Percentiles rank a stretch among this genome's conserved stretches.
These are phyloP conservation scores for Daldinia childiae DNA, from an alignment of 495 filamentous ascomycete species.

Conservation along the genomic window DNA sequence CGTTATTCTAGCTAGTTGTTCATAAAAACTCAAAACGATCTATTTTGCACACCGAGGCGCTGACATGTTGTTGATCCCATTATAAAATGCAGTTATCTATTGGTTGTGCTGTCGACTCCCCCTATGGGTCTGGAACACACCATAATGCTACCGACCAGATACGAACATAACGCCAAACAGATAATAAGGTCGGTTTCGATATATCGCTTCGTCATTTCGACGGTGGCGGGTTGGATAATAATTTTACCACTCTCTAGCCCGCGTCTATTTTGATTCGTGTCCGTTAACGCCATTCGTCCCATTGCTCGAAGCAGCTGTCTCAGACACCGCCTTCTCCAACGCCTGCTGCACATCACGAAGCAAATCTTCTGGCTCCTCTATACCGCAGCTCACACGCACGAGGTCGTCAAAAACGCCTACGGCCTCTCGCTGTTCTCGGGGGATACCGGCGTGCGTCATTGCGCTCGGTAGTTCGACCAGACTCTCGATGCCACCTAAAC, in stretches of 20 bases:
- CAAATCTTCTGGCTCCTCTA: conserved; percentile 91
- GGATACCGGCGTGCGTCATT: conserved; percentile 98
- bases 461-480: conserved; percentile 88
- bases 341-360: conserved; percentile 85
- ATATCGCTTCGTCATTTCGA: background rate
- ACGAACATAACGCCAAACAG: background rate
- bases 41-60: background rate
- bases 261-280: conserved; percentile 16
- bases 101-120: background rate
- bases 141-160: background rate
- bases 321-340: conserved; percentile 74
- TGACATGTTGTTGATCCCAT: background rate
- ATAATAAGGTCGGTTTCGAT: background rate
- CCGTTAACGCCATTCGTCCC: conserved; percentile 38
- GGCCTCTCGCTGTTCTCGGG: conserved; percentile 84
- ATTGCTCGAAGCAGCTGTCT: conserved; percentile 54
- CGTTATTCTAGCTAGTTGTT: background rate
- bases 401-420: conserved; percentile 97
- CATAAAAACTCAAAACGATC: background rate
- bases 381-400: conserved; percentile 91
- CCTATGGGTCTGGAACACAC: background rate
- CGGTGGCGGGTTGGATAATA: background rate
- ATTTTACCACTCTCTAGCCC: background rate
- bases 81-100: background rate
- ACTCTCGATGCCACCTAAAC: conserved; percentile 90